phyloP scores from a whole-genome alignment of 2,329 filamentous ascomycete species.

The Aspergillus sp. region DNA sequence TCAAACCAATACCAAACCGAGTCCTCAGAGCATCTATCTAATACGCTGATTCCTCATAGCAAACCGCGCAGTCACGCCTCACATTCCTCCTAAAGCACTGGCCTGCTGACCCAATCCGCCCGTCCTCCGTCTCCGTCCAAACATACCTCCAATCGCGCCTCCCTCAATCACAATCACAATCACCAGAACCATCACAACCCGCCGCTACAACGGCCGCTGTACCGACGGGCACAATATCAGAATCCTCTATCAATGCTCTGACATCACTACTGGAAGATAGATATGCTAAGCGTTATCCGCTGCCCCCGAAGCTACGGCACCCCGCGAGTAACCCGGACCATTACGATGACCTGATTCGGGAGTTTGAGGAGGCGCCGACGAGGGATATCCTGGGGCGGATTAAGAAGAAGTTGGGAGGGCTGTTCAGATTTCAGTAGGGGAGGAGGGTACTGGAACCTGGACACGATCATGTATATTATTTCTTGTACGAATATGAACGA shows the following conservation, averaged over 20 bases:
- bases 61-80: slow-evolving; percentile 36
- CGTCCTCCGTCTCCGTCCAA: slow-evolving; percentile 47
- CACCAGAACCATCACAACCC: neutral
- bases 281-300: slow-evolving; percentile 53
- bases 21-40: neutral
- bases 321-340: slow-evolving; percentile 53
- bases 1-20: neutral
- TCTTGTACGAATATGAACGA: neutral
- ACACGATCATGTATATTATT: slow-evolving; percentile 4
- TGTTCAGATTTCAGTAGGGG: slow-evolving; percentile 43
- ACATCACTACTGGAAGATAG: slow-evolving; percentile 61
- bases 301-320: slow-evolving; percentile 47
- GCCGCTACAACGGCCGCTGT: slow-evolving; percentile 18
- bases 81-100: slow-evolving; percentile 45
- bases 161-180: slow-evolving; percentile 13
- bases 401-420: slow-evolving; percentile 48
- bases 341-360: slow-evolving; percentile 53
- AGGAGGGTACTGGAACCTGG: neutral
- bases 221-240: slow-evolving; percentile 24
- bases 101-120: slow-evolving; percentile 46
- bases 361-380: slow-evolving; percentile 55
- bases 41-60: neutral
- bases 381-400: slow-evolving; percentile 48
- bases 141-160: slow-evolving; percentile 40
- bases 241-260: slow-evolving; percentile 55